These are phyloP conservation scores for Dictyostelium firmibasis DNA, from an alignment of 78 protist species.

Conservation along the genomic window DNA sequence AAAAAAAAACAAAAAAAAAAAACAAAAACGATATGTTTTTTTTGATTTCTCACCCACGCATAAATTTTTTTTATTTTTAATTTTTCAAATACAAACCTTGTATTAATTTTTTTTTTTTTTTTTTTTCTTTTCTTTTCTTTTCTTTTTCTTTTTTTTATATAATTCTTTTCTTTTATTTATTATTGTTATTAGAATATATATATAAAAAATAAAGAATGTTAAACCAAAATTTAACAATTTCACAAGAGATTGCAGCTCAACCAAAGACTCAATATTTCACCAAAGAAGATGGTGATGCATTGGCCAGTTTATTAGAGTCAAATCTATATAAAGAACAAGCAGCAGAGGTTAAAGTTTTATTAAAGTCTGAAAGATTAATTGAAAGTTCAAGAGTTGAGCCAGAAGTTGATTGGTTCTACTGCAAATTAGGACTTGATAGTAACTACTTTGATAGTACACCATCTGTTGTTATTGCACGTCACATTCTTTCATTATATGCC, in stretches of 20 bases:
- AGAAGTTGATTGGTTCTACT: constrained; percentile 72
- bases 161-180: background rate
- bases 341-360: constrained; percentile 19
- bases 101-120: background rate
- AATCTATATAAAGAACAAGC: constrained; percentile 49
- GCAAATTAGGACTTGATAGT: constrained; percentile 48
- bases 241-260: constrained; percentile 61
- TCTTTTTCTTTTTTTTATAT: background rate
- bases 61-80: background rate
- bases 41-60: background rate
- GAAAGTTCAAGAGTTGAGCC: constrained; percentile 41
- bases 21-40: background rate
- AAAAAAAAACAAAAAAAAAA: background rate
- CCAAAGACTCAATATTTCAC: constrained; percentile 63
- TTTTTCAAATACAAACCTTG: background rate
- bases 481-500: constrained; percentile 54
- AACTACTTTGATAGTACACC: constrained; percentile 61
- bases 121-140: background rate
- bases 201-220: background rate
- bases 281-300: constrained; percentile 45
- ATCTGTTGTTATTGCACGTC: constrained; percentile 55
- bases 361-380: constrained; percentile 18
- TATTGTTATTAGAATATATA: background rate
- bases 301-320: constrained; percentile 16
- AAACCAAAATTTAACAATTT: constrained; percentile 16